Percentiles rank a stretch among this genome's conserved stretches.
phyloP scores from a whole-genome alignment of 78 protist species.

The Dictyostelium discoideum region DNA sequence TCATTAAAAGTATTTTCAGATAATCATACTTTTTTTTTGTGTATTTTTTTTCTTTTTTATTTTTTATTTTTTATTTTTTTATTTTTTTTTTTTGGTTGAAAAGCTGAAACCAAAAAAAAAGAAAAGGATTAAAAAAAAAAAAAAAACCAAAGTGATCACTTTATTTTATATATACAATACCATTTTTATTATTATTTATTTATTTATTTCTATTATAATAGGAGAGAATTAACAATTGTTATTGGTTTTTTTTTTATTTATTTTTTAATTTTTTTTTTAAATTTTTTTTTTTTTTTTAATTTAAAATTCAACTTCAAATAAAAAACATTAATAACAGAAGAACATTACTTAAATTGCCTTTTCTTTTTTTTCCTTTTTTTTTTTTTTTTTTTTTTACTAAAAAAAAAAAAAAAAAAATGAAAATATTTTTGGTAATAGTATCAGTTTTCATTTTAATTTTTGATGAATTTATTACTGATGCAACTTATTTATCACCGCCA shows the following conservation, averaged over 20 bases:
- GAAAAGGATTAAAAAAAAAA: background rate
- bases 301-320: no score
- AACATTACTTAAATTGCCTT: no score
- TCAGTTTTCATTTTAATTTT: background rate
- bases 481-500: background rate
- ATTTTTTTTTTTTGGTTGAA: background rate
- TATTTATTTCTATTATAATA: no score
- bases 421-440: background rate
- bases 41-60: background rate
- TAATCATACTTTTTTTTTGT: background rate
- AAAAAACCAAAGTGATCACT: background rate
- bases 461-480: background rate
- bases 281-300: no score
- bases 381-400: no score
- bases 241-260: background rate
- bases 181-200: background rate
- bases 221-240: no score
- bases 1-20: background rate
- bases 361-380: no score
- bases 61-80: background rate
- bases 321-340: no score
- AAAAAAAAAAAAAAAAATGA: background rate
- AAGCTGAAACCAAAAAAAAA: background rate
- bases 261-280: no score
- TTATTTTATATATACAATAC: background rate